Evolutionary conservation across 495 filamentous ascomycete genomes (phyloP).

Genomic region (Immersiella caudata): DNA sequence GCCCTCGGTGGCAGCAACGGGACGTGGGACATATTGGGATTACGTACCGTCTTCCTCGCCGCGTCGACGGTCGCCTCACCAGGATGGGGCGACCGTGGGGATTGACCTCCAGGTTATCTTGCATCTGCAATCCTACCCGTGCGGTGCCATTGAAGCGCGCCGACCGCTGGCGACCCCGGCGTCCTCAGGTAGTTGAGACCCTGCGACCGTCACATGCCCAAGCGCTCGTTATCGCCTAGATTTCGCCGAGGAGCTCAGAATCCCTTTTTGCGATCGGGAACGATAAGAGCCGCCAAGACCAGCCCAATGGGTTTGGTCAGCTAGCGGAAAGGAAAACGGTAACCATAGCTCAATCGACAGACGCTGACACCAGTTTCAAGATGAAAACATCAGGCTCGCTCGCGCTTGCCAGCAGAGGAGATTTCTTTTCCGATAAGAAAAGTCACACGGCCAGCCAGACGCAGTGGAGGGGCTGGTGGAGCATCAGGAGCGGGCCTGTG

Average conservation of each 20-base stretch:
- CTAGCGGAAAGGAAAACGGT: background rate
- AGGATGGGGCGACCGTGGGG: background rate
- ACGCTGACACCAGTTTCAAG: too few species aligned
- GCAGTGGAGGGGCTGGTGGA: background rate
- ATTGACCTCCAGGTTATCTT: background rate
- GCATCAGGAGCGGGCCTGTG: background rate
- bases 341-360: background rate
- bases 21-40: background rate
- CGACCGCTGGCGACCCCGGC: background rate
- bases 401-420: background rate
- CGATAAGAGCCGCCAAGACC: background rate
- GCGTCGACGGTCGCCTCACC: background rate
- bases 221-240: background rate
- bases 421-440: background rate
- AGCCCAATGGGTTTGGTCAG: background rate
- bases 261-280: background rate
- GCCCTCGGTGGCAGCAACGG: background rate
- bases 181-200: too few species aligned
- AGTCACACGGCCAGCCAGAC: too few species aligned
- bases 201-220: background rate
- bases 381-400: background rate
- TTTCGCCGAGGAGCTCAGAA: background rate
- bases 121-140: background rate
- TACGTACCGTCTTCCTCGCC: background rate
- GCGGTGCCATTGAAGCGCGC: background rate